phyloP scores from a whole-genome alignment of 495 filamentous ascomycete genomes.

The Aspergillus haitiensis region DNA sequence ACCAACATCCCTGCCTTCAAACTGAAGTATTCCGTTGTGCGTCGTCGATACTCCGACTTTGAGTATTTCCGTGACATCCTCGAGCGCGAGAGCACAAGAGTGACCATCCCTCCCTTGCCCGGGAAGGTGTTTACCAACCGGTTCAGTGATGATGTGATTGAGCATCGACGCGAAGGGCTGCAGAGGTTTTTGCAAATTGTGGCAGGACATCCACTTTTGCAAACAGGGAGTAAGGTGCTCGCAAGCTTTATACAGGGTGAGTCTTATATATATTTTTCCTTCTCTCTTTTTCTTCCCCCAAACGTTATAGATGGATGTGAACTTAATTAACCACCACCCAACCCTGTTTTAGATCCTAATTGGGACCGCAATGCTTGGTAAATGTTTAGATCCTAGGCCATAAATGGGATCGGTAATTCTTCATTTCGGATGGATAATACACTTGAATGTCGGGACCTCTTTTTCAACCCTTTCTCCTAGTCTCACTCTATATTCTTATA shows the following conservation, averaged over 20 bases:
- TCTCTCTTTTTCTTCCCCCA: constrained; percentile 7
- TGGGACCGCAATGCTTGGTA: constrained; percentile 43
- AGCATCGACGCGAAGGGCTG: constrained; percentile 86
- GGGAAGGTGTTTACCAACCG: constrained; percentile 98
- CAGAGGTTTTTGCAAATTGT: constrained; percentile 98
- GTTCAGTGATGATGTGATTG: constrained; percentile 97
- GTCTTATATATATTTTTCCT: constrained; percentile 30
- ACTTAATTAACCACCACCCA: constrained; percentile 10
- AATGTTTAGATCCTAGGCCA: neutral
- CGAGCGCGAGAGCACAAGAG: constrained; percentile 88
- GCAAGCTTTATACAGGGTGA: constrained; percentile 93
- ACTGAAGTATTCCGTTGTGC: constrained; percentile 79
- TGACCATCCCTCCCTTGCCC: constrained; percentile 92
- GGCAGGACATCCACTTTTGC: constrained; percentile 90
- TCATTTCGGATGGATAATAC: neutral
- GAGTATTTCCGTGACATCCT: constrained; percentile 98
- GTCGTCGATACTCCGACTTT: constrained; percentile 94
- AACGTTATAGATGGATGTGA: neutral
- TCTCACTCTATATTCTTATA: neutral
- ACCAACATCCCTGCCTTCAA: constrained; percentile 99
- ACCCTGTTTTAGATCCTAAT: constrained; percentile 31
- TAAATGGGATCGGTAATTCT: no score
- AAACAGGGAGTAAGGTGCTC: constrained; percentile 96
- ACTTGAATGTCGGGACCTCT: neutral
- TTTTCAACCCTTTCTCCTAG: neutral